Evolutionary conservation across 257 asterid species (phyloP).

Genomic region (Nicotiana noctiflora): DNA sequence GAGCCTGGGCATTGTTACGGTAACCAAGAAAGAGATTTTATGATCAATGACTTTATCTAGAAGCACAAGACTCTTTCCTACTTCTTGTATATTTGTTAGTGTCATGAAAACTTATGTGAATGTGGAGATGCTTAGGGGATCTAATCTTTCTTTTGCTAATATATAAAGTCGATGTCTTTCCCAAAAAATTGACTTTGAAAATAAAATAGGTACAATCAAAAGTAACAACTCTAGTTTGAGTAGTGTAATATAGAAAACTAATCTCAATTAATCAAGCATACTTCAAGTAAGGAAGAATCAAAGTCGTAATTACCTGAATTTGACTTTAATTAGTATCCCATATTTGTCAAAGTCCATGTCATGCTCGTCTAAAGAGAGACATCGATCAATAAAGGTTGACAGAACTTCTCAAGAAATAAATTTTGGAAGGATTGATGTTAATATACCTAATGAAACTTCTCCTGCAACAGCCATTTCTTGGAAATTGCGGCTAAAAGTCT

Average conservation of each 20-base stretch:
- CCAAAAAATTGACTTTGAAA: not conserved
- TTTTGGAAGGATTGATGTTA: constrained; percentile 2
- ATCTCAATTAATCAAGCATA: not conserved
- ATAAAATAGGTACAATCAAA: not conserved
- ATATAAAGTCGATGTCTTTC: not conserved
- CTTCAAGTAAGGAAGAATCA: constrained; percentile 2
- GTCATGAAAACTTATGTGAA: not conserved
- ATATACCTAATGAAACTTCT: constrained; percentile 79
- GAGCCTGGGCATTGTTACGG: not conserved
- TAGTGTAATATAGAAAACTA: not conserved
- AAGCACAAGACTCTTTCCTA: not conserved
- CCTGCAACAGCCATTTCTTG: constrained; percentile 99
- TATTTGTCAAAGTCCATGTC: constrained; percentile 77
- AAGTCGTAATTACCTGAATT: constrained; percentile 63
- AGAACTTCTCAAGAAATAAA: constrained; percentile 8
- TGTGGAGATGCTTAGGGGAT: not conserved
- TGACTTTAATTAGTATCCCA: constrained; percentile 89
- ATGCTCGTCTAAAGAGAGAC: constrained; percentile 59
- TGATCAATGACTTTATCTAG: not conserved
- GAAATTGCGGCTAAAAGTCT: constrained; percentile 77
- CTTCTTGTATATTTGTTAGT: not conserved
- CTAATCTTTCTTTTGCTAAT: not conserved
- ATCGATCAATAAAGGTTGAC: constrained; percentile 13
- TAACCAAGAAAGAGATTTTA: not conserved
- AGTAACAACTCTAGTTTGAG: not conserved